Evolutionary conservation across 2,329 filamentous ascomycete species (phyloP).

Genomic region (Colletotrichum paranaense): DNA sequence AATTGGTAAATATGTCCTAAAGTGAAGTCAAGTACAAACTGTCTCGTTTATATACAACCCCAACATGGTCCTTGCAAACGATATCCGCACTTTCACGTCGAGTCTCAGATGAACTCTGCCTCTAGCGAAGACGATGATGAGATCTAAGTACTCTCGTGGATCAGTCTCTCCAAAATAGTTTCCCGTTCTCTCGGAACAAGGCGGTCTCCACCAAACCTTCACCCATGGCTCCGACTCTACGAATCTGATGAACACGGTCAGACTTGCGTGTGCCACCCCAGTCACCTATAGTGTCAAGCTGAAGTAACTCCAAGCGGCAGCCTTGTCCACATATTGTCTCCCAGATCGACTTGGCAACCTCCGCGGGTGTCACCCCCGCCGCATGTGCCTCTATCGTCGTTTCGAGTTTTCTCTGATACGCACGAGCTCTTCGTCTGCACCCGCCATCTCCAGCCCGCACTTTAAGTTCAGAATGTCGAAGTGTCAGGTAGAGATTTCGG

Average conservation of each 20-base stretch:
- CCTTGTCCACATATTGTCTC: constrained; percentile 1
- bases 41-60: background rate
- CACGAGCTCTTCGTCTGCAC: constrained; percentile 2
- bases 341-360: background rate
- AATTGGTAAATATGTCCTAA: background rate
- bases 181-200: background rate
- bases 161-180: background rate
- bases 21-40: background rate
- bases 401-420: background rate
- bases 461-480: background rate
- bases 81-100: background rate
- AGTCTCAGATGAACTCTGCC: background rate
- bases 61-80: background rate
- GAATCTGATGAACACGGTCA: background rate
- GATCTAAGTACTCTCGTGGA: background rate
- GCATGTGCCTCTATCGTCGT: background rate
- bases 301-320: constrained; percentile 2
- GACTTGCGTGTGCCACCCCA: constrained; percentile 3
- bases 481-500: background rate
- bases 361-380: background rate
- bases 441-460: background rate
- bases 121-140: background rate
- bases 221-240: background rate
- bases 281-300: background rate
- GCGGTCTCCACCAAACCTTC: background rate